Evolutionary conservation across 148 eudicot species (phyloP).

Genomic region (Nyssa sinensis): DNA sequence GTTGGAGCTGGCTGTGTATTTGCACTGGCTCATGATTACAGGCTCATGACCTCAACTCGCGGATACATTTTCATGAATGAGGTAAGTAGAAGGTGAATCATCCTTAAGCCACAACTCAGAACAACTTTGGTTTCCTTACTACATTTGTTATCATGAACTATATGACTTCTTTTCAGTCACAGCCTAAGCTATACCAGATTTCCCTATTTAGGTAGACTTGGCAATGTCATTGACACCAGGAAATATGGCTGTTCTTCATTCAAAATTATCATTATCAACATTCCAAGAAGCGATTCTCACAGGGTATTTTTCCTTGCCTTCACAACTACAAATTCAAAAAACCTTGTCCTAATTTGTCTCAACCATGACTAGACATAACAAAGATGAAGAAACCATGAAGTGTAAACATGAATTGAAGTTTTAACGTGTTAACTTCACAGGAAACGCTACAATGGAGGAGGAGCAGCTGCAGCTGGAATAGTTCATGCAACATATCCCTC

Average conservation of each 20-base stretch:
- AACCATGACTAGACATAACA: neutral
- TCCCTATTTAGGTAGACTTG: conserved; percentile 6
- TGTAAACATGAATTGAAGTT: neutral
- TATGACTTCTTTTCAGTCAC: neutral
- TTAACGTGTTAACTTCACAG: neutral
- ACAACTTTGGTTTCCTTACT: no score
- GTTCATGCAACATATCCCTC: conserved; percentile 9
- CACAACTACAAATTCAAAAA: neutral
- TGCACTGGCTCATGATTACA: conserved; percentile 12
- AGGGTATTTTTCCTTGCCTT: neutral
- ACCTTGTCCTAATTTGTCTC: neutral
- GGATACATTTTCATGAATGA: conserved; percentile 15
- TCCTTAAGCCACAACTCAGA: neutral
- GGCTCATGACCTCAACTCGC: conserved; percentile 3
- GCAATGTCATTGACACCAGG: conserved; percentile 11
- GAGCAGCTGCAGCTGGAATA: conserved; percentile 4
- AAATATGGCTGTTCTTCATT: conserved; percentile 4
- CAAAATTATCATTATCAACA: neutral
- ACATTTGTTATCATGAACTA: neutral
- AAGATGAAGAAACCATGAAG: neutral
- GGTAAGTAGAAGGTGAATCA: neutral
- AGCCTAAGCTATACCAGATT: neutral
- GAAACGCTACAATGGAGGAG: neutral
- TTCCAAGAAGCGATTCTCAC: conserved; percentile 13
- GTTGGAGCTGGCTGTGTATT: conserved; percentile 12